Percentiles rank a stretch among this genome's conserved stretches.
Conservation (phyloP, 2,329 filamentous ascomycete genomes). For the Metarhizium rileyi region DNA sequence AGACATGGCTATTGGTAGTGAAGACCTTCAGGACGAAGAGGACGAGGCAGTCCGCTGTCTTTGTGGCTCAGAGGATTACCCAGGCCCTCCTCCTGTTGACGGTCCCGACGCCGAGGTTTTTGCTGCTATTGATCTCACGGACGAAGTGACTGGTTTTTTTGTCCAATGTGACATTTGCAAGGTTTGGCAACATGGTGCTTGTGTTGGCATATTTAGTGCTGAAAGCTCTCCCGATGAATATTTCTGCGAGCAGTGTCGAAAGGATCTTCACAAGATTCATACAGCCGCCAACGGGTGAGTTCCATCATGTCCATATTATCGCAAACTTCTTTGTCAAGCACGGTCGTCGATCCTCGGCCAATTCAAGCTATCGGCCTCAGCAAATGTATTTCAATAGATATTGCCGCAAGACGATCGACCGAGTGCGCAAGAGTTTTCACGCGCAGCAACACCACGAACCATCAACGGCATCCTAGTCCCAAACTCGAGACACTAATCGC, state of each 20-base stretch:
- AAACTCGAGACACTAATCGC: constrained; percentile 23
- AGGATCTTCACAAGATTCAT: constrained; percentile 80
- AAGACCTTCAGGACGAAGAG: constrained; percentile 65
- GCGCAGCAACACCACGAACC: neutral
- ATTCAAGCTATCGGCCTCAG: neutral
- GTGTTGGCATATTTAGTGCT: constrained; percentile 93
- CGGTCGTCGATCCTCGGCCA: neutral
- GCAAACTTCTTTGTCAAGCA: neutral
- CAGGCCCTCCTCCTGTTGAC: constrained; percentile 63
- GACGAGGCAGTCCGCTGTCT: constrained; percentile 94
- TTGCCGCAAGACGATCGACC: neutral
- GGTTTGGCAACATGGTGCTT: constrained; percentile 97
- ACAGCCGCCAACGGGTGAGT: constrained; percentile 78
- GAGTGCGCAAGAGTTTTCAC: neutral
- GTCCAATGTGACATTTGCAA: constrained; percentile 97
- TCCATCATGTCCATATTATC: neutral
- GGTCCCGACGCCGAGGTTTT: constrained; percentile 48
- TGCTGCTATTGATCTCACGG: constrained; percentile 54
- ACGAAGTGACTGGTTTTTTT: constrained; percentile 89
- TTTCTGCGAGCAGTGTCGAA: constrained; percentile 91
- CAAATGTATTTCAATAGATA: neutral
- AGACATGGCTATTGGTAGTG: constrained; percentile 52
- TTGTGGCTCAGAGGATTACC: constrained; percentile 90
- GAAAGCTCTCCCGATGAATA: constrained; percentile 91
- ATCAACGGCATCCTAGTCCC: constrained; percentile 1